phyloP scores from a whole-genome alignment of 768 basidiomycete genomes.

The Serendipita sp. region DNA sequence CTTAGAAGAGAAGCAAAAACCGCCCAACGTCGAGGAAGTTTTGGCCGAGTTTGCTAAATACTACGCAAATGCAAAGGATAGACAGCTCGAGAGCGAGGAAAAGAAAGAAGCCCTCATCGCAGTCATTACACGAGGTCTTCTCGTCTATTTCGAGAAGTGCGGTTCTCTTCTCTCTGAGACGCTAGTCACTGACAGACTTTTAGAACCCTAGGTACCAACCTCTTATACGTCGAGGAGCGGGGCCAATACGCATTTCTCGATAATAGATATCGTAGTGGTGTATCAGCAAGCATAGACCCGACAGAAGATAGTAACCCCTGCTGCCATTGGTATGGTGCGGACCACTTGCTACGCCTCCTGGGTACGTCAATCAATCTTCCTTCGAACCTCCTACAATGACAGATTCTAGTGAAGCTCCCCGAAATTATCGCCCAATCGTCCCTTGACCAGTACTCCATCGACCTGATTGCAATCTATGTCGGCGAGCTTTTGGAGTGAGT shows the following conservation, averaged over 20 bases:
- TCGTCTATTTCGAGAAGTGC: conserved; percentile 5
- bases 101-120: not conserved
- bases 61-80: not conserved
- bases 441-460: not conserved
- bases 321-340: not conserved
- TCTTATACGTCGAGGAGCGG: not conserved
- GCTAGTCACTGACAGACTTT: not conserved
- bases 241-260: conserved; percentile 5
- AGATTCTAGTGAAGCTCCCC: not conserved
- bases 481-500: not conserved
- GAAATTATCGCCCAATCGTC: not conserved
- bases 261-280: not conserved
- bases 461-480: not conserved
- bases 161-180: not conserved
- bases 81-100: not conserved
- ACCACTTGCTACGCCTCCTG: not conserved
- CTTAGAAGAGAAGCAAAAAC: not conserved
- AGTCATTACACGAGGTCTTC: conserved; percentile 1
- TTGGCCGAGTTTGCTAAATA: not conserved
- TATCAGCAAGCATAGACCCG: not conserved
- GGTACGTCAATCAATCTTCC: not conserved
- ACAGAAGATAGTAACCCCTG: not conserved
- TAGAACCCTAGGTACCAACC: not conserved
- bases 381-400: not conserved
- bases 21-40: not conserved